These are phyloP conservation scores for Yamadazyma triangularis DNA, from an alignment of 1,139 yeast species.

Conservation along the genomic window DNA sequence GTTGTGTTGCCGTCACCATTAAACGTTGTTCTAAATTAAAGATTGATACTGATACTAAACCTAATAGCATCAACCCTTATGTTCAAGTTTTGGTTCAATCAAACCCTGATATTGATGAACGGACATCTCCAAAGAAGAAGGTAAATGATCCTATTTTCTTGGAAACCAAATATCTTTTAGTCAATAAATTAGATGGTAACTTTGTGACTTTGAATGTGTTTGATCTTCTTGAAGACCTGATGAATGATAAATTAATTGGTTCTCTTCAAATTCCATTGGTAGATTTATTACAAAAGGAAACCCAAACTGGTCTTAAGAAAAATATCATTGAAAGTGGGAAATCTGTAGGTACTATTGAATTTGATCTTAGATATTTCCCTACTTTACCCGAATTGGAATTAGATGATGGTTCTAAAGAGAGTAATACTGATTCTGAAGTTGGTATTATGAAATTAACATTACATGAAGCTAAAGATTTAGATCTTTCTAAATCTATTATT, in stretches of 20 bases:
- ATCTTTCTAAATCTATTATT: conserved; percentile 55
- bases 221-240: conserved; percentile 48
- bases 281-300: conserved; percentile 55
- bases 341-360: conserved; percentile 55
- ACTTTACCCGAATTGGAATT: conserved; percentile 42
- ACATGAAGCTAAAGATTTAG: conserved; percentile 70
- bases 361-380: conserved; percentile 64
- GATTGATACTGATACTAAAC: conserved; percentile 33
- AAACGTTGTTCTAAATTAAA: conserved; percentile 50
- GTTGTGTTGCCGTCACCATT: conserved; percentile 61
- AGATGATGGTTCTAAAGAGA: conserved; percentile 49
- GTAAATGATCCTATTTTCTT: conserved; percentile 58
- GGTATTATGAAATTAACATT: conserved; percentile 71
- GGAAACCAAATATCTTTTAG: conserved; percentile 59
- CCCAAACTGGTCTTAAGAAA: conserved; percentile 26
- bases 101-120: conserved; percentile 39
- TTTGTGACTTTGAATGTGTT: conserved; percentile 49
- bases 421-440: conserved; percentile 52
- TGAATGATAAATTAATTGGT: conserved; percentile 56
- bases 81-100: conserved; percentile 46
- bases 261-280: conserved; percentile 51
- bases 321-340: conserved; percentile 48
- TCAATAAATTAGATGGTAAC: conserved; percentile 54
- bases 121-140: conserved; percentile 54
- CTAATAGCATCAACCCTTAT: conserved; percentile 56